Evolutionary conservation across 2,329 filamentous ascomycete species (phyloP), one percentile per base, ranked within the genome.

Genomic region (Colletotrichum siamense): DNA sequence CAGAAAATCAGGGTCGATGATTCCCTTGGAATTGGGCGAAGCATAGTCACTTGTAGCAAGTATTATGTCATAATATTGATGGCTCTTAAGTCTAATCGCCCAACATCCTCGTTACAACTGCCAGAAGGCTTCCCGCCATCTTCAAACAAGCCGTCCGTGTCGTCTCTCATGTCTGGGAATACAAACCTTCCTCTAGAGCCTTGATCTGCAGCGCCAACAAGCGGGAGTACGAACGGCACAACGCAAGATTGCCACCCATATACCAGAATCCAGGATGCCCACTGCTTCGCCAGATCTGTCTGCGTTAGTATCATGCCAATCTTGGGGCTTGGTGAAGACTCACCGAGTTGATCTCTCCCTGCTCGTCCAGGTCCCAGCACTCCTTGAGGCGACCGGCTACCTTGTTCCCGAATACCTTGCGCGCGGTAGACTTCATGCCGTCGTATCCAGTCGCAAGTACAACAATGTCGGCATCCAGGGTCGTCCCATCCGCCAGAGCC

Each of bases 251-350:
- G 1, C 93, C 92, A 0, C 91, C 92, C 77, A 93, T 91, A 78
- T 91, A 91, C 92, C 92, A 94, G 75, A 94, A 91, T 0, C 92
- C 91, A 0, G 91, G 90, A 71, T 93, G 91, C 0, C 92, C 92
- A 26, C 88, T 92, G 22, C 85, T 85, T 74, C 89, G 88, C 91
- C 91, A 94, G 77, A 91, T 90, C 49, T 83, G 88, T 9, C 8
- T 4, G 5, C 8, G n/a, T 74, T 15, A 74, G 66, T 10, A 16
- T n/a, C 12, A 24, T n/a, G 16, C 16, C 28, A 6, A 13, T 8
- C 28, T 15, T 4, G 28, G 15, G 59, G 6, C 7, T 5, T 16
- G 59, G 15, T 5, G 10, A 22, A 15, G 6, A 67, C 73, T 44
- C 26, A 75, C 69, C 4, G 69, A 72, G 39, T 72, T 72, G 78